Evolutionary conservation across 208 protist species (phyloP).

Genomic region (Acanthamoeba healyi): DNA sequence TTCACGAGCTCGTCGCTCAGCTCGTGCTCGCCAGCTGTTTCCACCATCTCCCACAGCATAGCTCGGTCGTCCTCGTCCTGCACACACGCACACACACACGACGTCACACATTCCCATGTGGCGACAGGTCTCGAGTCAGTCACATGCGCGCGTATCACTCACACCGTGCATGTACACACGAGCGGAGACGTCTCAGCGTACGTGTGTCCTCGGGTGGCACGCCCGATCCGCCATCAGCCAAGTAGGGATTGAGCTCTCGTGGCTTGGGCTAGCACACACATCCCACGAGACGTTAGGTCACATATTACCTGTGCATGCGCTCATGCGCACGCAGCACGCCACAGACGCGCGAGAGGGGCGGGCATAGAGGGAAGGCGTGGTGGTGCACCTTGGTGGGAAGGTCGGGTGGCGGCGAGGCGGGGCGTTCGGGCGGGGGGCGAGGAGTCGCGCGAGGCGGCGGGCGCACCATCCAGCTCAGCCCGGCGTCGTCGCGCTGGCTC

Average conservation of each 20-base stretch:
- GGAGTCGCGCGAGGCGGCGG: not conserved
- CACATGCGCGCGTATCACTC: too few species aligned
- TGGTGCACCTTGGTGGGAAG: not conserved
- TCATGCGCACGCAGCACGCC: too few species aligned
- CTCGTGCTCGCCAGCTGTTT: not conserved
- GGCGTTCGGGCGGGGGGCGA: not conserved
- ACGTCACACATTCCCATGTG: too few species aligned
- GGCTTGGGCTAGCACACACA: constrained; percentile 41
- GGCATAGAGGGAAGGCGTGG: not conserved
- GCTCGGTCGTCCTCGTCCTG: not conserved
- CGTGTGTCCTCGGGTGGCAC: not conserved
- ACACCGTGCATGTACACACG: not conserved
- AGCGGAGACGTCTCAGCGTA: not conserved
- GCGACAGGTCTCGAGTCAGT: too few species aligned
- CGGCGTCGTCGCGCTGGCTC: not conserved
- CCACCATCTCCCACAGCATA: not conserved
- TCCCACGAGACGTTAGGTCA: too few species aligned
- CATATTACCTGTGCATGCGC: too few species aligned
- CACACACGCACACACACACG: not conserved
- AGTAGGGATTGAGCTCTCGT: constrained; percentile 32
- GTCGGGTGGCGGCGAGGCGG: not conserved
- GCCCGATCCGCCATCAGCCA: not conserved
- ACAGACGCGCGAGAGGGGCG: too few species aligned
- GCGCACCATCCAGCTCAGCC: constrained; percentile 17
- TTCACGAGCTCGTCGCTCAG: not conserved